Evolutionary conservation across 768 basidiomycete species (phyloP), one percentile per base, ranked within the genome.

Genomic region (Termitomyces sp.): DNA sequence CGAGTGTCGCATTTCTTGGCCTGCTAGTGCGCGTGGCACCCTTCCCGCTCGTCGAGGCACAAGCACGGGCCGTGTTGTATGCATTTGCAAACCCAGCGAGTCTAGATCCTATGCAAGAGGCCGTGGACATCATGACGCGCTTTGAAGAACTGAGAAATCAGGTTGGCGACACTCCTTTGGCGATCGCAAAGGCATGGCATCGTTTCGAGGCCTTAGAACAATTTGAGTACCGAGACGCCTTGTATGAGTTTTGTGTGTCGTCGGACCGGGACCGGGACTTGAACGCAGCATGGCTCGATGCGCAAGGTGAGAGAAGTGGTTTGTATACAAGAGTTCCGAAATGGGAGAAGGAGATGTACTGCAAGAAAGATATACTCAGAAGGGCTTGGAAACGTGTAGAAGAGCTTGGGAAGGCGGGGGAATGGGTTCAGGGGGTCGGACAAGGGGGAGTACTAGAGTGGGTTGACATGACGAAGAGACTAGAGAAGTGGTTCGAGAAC

Each of bases 41-140:
- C 3, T 81, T 95, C 59, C 93, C 91, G 1, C 67, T 93, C 0
- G 77, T 87, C 50, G 92, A 97, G 70, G 83, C 82, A 0, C 95
- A 96, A 71, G 87, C 87, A 0, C 82, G 80, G 0, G 87, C 84
- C 2, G 77, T 83, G 7, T 69, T 86, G 23, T 75, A 77, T 26
- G 82, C 79, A 0, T 88, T 90, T 60, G 74, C 74, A 14, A 64
- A 83, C 54, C 84, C 83, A 1, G 68, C 69, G 28, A 70, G 77
- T 23, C 71, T 91, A 7, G 79, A 90, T 61, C 57, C 68, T 35
- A 70, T 73, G 3, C 66, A 70, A 35, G 88, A 88, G 65, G 73
- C 76, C 0, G 70, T 72, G 28, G 79, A 73, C n/a, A 70, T 88
- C 56, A 65, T 83, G 30, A 70, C 76, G 6, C 82, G 84, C 7